Percentiles rank a stretch among this genome's conserved stretches.
phyloP scores from a whole-genome alignment of 805 yeast genomes.

The Hanseniaspora taiwanica region DNA sequence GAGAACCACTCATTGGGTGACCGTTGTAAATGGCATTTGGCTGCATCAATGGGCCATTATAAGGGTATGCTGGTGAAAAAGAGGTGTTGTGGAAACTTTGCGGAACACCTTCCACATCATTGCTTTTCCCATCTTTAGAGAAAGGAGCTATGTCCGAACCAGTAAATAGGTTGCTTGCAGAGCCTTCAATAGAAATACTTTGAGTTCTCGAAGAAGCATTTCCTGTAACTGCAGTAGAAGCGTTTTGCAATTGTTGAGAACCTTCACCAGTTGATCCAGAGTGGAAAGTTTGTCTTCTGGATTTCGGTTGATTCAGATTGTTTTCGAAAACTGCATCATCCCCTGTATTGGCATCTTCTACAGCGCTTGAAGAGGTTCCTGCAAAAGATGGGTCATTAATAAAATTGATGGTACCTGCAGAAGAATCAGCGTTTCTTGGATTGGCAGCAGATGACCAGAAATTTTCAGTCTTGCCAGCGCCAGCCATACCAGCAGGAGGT shows the following conservation, averaged over 20 bases:
- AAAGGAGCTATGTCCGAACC: no score
- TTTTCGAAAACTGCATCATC: not conserved
- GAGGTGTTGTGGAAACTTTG: constrained; percentile 1
- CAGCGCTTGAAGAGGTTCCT: not conserved
- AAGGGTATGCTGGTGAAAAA: constrained; percentile 16
- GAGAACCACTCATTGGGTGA: constrained; percentile 18
- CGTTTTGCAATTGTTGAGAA: constrained; percentile 1
- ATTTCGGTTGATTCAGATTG: constrained; percentile 1
- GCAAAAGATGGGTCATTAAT: not conserved
- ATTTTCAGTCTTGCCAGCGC: not conserved
- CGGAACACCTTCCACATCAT: not conserved
- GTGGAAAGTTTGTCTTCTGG: constrained; percentile 24
- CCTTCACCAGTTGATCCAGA: constrained; percentile 16
- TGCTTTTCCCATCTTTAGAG: not conserved
- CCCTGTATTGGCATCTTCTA: not conserved
- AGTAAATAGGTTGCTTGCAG: constrained; percentile 1
- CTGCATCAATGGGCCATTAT: constrained; percentile 21
- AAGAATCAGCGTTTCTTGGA: not conserved
- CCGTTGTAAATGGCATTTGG: constrained; percentile 19
- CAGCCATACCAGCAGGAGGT: not conserved
- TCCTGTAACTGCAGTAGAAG: constrained; percentile 3
- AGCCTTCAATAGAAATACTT: constrained; percentile 17
- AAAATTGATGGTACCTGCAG: not conserved
- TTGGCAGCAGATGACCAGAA: not conserved
- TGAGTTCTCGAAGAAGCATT: constrained; percentile 14